Conservation (phyloP, 1,284 basidiomycete genomes). For the Chalciporus sp. region DNA sequence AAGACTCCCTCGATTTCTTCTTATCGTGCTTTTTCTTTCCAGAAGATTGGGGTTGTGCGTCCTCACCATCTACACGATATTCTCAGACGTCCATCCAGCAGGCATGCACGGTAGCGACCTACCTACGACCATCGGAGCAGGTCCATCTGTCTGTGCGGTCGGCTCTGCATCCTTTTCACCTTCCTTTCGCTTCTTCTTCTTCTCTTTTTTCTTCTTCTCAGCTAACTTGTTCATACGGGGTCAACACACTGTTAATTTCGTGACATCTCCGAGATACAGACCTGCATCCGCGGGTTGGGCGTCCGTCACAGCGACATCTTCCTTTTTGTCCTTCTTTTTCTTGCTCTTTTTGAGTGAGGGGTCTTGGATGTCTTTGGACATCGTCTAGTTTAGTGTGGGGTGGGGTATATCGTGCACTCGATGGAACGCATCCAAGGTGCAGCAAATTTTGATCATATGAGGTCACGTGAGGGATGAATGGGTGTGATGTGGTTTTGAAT, state of each 20-base stretch:
- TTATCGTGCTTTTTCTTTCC: conserved; percentile 1
- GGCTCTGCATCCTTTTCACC: background rate
- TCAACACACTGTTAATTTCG: conserved; percentile 10
- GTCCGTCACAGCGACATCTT: background rate
- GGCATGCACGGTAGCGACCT: background rate
- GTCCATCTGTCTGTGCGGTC: background rate
- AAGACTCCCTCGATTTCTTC: conserved; percentile 15
- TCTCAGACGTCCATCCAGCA: background rate
- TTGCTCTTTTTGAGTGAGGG: background rate
- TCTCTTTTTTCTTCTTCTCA: conserved; percentile 17
- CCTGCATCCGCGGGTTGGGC: too few relatives aligned
- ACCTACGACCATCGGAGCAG: conserved; percentile 6
- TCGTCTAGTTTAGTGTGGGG: background rate
- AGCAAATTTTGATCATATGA: background rate
- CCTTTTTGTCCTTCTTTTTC: conserved; percentile 1
- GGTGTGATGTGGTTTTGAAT: background rate
- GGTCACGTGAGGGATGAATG: background rate
- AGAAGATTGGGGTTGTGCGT: background rate
- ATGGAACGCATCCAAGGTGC: too few relatives aligned
- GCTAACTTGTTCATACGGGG: conserved; percentile 19
- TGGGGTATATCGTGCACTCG: background rate
- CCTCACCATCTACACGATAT: conserved; percentile 1
- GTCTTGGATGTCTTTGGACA: conserved; percentile 1
- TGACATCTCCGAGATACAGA: background rate
- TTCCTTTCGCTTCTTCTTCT: conserved; percentile 6